Conservation (phyloP, 345 rosid genomes). For the Crucihimalaya himalaica region DNA sequence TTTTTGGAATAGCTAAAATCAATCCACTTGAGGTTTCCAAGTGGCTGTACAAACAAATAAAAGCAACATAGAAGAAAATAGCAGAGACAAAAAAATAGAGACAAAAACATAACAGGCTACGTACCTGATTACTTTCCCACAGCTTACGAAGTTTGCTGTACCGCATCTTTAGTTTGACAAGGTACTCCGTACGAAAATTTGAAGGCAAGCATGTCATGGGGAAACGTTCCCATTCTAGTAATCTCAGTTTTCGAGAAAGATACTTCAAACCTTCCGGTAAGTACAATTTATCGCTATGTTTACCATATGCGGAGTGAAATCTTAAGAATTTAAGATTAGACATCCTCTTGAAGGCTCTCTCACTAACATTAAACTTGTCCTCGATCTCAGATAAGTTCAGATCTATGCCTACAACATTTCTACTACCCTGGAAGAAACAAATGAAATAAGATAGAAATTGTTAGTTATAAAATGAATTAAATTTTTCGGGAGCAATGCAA, state of each 20-base stretch:
- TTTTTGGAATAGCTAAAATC: neutral
- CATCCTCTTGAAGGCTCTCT: neutral
- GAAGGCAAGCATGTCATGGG: neutral
- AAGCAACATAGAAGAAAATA: neutral
- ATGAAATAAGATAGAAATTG: neutral
- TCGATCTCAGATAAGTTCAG: neutral
- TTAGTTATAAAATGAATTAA: neutral
- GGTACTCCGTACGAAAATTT: neutral
- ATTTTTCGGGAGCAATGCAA: neutral
- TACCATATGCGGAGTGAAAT: neutral
- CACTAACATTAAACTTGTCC: neutral
- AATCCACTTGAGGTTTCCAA: neutral
- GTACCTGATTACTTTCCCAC: neutral
- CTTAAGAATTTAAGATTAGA: constrained; percentile 7
- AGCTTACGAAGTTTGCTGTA: neutral
- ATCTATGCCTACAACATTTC: neutral
- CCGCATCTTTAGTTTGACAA: neutral
- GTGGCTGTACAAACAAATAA: neutral
- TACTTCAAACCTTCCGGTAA: neutral
- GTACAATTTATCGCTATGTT: neutral
- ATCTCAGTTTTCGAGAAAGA: neutral
- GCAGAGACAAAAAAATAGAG: neutral
- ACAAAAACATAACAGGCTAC: neutral
- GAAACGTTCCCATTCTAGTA: neutral
- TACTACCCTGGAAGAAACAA: neutral